Evolutionary conservation across 2,329 filamentous ascomycete species (phyloP).

Genomic region (Dothistroma pini): DNA sequence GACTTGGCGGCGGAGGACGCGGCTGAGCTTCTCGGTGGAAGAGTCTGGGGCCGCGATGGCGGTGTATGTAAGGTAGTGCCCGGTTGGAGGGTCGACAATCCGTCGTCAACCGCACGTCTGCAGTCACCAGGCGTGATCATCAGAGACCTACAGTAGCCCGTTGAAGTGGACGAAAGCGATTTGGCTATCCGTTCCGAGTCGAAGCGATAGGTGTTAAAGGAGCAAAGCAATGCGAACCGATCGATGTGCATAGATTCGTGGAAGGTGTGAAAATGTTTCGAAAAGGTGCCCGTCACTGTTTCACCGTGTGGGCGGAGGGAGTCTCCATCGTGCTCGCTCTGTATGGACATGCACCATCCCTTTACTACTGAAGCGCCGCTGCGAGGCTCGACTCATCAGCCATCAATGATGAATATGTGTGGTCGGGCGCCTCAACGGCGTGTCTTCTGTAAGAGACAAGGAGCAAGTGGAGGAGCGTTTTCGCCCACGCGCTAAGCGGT

Average conservation of each 20-base stretch:
- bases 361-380: background rate
- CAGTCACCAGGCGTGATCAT: background rate
- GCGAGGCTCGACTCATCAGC: background rate
- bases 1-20: background rate
- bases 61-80: background rate
- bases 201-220: background rate
- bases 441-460: background rate
- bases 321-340: background rate
- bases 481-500: background rate
- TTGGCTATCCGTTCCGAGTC: background rate
- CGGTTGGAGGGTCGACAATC: background rate
- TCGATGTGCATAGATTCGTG: background rate
- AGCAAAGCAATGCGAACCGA: background rate
- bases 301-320: background rate
- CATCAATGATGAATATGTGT: background rate
- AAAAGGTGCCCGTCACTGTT: background rate
- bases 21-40: background rate
- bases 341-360: background rate
- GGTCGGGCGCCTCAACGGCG: background rate
- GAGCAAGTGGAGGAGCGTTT: background rate
- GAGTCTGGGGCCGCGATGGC: background rate
- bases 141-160: background rate
- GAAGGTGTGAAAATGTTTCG: background rate
- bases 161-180: background rate
- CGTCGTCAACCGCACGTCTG: background rate